These are phyloP conservation scores for Roridomyces roridus DNA, from an alignment of 768 basidiomycete genomes.

Conservation along the genomic window DNA sequence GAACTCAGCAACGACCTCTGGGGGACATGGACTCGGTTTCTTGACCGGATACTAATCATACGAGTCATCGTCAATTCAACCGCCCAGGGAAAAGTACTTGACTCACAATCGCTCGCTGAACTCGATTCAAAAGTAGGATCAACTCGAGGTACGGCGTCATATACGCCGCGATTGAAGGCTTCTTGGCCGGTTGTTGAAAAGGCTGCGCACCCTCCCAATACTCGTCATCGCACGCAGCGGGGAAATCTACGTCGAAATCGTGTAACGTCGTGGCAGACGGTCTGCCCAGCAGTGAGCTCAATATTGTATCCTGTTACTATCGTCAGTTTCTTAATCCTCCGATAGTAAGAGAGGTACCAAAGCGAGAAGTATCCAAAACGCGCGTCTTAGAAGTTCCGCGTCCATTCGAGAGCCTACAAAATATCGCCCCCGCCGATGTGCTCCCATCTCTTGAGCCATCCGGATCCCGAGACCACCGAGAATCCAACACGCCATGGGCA, in stretches of 20 bases:
- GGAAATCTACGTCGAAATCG: slow-evolving; percentile 13
- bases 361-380: slow-evolving; percentile 3
- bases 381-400: slow-evolving; percentile 1
- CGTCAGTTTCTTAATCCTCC: not conserved
- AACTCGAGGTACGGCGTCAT: slow-evolving; percentile 3
- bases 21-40: not conserved
- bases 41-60: slow-evolving; percentile 17
- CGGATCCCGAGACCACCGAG: slow-evolving; percentile 4
- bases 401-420: not conserved
- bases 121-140: slow-evolving; percentile 5
- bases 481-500: not conserved
- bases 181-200: slow-evolving; percentile 9
- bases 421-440: slow-evolving; percentile 5
- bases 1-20: slow-evolving; percentile 7
- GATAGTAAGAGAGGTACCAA: no score
- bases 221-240: slow-evolving; percentile 8
- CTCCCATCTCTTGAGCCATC: slow-evolving; percentile 14
- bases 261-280: not conserved
- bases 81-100: no score
- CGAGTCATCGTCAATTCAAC: no score
- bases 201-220: slow-evolving; percentile 4
- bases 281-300: slow-evolving; percentile 4
- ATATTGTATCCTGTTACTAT: not conserved
- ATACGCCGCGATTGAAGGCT: not conserved
- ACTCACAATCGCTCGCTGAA: slow-evolving; percentile 4